Evolutionary conservation across 1,284 basidiomycete species (phyloP), one percentile per base, ranked within the genome.

Genomic region (Peniophora sp.): DNA sequence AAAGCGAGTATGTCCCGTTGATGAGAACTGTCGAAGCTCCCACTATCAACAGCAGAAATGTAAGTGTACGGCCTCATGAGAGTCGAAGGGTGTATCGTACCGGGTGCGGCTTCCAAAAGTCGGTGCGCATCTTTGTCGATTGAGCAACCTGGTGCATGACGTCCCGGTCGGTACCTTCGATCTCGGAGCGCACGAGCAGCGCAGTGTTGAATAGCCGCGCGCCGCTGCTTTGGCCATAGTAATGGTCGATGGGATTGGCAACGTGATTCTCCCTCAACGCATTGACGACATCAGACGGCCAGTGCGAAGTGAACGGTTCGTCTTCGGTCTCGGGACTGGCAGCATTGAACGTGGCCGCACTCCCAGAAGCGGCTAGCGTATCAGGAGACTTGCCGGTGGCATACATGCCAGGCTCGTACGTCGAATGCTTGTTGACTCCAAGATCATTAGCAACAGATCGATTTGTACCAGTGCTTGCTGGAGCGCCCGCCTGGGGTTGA

Each of bases 151-250:
- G 38, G 8, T 41, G 5, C 38, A 41, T 53, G 38, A 41, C 38
- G n/a, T 41, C 38, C 38, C n/a, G 38, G 38, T 45, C 44, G 16
- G 3, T 20, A 20, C 44, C 23, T 16, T 64, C 59, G 50, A 68
- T 68, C 49, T 74, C 71, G 34, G 72, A 71, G 58, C 76, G 78
- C 53, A 79, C 67, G 53, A 75, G 70, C 56, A 77, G 67, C 44
- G 79, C 73, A 3, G 72, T 69, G 52, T 72, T 69, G 38, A 79
- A 66, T 48, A 79, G 69, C 54, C 72, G 72, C 11, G 75, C 69
- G 20, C 74, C 72, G 49, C 75, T 77, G 1, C 75, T 75, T 61
- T 77, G 76, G 53, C 77, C 77, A 57, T 76, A 75, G 61, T 76
- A 79, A 34, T 74, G 69, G 54, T 71, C 61, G 45, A 65, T 59